Conservation (phyloP, 2,329 filamentous ascomycete genomes). For the Curvularia hawaiiensis region DNA sequence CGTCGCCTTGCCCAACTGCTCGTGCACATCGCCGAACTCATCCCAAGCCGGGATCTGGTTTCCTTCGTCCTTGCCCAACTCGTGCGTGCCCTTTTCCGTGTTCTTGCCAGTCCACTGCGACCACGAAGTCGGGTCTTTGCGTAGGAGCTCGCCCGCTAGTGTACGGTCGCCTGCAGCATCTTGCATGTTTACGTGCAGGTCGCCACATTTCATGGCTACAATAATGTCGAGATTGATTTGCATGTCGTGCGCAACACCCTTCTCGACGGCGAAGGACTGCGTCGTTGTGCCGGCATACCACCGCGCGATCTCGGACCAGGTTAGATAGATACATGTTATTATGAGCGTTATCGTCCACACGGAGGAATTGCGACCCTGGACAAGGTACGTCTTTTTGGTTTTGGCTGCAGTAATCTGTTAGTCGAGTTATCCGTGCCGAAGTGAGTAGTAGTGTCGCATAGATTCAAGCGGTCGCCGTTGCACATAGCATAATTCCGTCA, state of each 20-base stretch:
- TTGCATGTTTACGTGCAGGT: conserved; percentile 96
- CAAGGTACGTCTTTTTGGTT: conserved; percentile 91
- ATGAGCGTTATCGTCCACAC: conserved; percentile 91
- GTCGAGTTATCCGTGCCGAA: not conserved
- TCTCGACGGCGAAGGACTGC: conserved; percentile 93
- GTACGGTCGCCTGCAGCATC: conserved; percentile 93
- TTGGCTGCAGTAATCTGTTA: conserved; percentile 68
- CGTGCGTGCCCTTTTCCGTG: conserved; percentile 58
- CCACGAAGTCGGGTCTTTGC: conserved; percentile 81
- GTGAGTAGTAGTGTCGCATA: conserved; percentile 3
- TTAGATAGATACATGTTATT: conserved; percentile 73
- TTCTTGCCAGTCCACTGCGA: conserved; percentile 76
- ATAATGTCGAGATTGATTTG: conserved; percentile 98
- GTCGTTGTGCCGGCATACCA: conserved; percentile 87
- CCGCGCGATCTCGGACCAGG: conserved; percentile 75
- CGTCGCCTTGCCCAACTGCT: conserved; percentile 78
- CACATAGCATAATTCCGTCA: conserved; percentile 3
- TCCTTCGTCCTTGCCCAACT: conserved; percentile 49
- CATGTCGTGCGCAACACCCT: conserved; percentile 82
- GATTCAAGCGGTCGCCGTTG: not conserved
- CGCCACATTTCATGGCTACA: conserved; percentile 81
- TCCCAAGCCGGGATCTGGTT: conserved; percentile 52
- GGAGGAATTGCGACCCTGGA: conserved; percentile 81
- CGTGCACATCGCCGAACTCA: conserved; percentile 83
- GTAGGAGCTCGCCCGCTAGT: conserved; percentile 75